phyloP scores from a whole-genome alignment of 345 rosid genomes.

The Acer yangbiense region DNA sequence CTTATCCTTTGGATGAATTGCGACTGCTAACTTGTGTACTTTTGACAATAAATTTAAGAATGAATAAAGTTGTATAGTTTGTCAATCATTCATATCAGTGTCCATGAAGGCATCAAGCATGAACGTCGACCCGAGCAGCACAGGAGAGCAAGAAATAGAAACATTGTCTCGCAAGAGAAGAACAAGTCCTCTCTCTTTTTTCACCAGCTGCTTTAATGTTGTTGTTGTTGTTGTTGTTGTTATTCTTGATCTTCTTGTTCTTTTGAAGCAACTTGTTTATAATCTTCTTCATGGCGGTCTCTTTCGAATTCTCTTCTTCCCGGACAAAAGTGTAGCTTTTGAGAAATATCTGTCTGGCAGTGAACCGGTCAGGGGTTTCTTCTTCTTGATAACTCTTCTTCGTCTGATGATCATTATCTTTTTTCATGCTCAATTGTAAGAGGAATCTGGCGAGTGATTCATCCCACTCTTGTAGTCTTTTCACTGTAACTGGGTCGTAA shows the following conservation, averaged over 20 bases:
- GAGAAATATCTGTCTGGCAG: conserved; percentile 31
- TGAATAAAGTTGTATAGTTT: neutral
- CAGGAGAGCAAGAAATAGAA: conserved; percentile 13
- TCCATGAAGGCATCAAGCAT: neutral
- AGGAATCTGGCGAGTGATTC: conserved; percentile 32
- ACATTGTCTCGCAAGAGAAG: neutral
- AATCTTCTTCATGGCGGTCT: neutral
- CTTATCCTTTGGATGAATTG: neutral
- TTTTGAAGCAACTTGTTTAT: conserved; percentile 15
- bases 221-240: neutral
- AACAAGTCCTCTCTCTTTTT: neutral
- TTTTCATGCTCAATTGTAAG: neutral
- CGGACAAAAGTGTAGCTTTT: conserved; percentile 38
- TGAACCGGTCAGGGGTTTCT: conserved; percentile 18
- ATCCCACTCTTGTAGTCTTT: conserved; percentile 34
- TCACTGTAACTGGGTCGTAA: conserved; percentile 8
- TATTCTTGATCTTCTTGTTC: neutral
- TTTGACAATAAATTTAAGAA: neutral
- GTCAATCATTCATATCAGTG: neutral
- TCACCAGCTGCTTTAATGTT: neutral
- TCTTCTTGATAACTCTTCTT: neutral
- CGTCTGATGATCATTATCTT: neutral
- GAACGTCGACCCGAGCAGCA: conserved; percentile 16
- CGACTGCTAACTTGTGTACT: neutral
- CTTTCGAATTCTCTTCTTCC: neutral